These are phyloP conservation scores for Chlorella sp. DNA, from an alignment of 139 green algal species.

Conservation along the genomic window DNA sequence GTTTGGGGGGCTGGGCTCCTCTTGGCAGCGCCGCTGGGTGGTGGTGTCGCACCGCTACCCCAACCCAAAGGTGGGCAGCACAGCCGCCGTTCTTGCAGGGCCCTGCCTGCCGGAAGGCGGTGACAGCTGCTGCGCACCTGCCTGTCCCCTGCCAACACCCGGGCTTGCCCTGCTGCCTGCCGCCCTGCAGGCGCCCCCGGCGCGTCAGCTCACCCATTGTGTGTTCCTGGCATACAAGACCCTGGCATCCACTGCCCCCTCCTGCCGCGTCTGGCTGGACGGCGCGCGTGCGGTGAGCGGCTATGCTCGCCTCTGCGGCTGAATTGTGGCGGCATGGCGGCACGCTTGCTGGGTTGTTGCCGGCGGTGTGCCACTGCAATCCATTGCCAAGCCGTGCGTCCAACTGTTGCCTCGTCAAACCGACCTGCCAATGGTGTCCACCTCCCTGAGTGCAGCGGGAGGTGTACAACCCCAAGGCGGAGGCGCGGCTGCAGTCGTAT, in stretches of 20 bases:
- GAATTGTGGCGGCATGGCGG: too few species aligned
- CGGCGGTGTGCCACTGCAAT: neutral
- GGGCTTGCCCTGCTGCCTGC: too few species aligned
- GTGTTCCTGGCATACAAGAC: constrained; percentile 37
- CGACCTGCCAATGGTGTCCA: neutral
- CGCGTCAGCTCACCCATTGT: constrained; percentile 17
- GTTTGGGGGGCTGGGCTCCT: constrained; percentile 23
- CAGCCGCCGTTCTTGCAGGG: too few species aligned
- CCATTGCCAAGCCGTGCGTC: neutral
- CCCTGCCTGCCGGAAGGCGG: too few species aligned
- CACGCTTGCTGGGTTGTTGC: neutral
- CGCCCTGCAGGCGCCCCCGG: neutral
- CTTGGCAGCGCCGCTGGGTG: constrained; percentile 42
- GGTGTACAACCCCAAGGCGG: constrained; percentile 33
- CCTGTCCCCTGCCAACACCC: too few species aligned
- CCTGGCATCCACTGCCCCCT: constrained; percentile 9
- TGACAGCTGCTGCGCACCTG: too few species aligned
- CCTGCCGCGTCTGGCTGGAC: constrained; percentile 39
- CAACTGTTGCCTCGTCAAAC: neutral
- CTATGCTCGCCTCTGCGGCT: neutral
- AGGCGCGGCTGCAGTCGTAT: constrained; percentile 8
- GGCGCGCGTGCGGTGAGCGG: constrained; percentile 38
- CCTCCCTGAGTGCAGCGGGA: neutral
- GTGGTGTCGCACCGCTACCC: constrained; percentile 38
- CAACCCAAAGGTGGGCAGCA: constrained; percentile 5